phyloP scores from a whole-genome alignment of 2,329 filamentous ascomycete species.

The Bipolaris bicolor region DNA sequence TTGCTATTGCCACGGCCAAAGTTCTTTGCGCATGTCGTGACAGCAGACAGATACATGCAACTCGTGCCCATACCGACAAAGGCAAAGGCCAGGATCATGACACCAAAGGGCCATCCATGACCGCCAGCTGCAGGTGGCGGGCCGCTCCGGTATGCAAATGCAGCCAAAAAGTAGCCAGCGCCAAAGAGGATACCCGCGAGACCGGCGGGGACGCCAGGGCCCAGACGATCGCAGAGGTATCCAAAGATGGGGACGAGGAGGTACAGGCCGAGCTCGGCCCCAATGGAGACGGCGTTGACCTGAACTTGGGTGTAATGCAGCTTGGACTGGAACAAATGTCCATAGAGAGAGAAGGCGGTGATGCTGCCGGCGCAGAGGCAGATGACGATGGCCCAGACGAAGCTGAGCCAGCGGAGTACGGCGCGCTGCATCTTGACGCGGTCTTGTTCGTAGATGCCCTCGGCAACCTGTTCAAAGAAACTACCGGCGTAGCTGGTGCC shows the following conservation, averaged over 20 bases:
- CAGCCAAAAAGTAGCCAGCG: conserved; percentile 81
- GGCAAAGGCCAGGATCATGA: conserved; percentile 87
- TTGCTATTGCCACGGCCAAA: conserved; percentile 88
- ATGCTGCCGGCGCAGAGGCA: conserved; percentile 88
- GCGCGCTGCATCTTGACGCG: conserved; percentile 60
- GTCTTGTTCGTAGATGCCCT: conserved; percentile 65
- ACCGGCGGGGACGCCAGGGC: conserved; percentile 77
- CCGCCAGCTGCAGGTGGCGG: conserved; percentile 59
- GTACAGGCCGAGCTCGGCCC: conserved; percentile 87
- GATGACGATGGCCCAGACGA: conserved; percentile 65
- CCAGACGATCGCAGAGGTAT: conserved; percentile 88
- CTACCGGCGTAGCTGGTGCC: conserved; percentile 57
- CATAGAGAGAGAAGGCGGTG: conserved; percentile 92
- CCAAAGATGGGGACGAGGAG: conserved; percentile 89
- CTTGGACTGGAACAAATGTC: conserved; percentile 83
- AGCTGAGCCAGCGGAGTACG: conserved; percentile 61
- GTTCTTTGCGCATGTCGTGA: conserved; percentile 98
- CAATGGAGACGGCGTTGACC: conserved; percentile 88
- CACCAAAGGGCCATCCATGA: conserved; percentile 71
- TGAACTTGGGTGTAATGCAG: conserved; percentile 89
- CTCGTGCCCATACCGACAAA: conserved; percentile 83
- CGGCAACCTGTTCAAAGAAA: conserved; percentile 66
- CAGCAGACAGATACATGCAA: conserved; percentile 84
- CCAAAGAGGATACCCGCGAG: conserved; percentile 77
- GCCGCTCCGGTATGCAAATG: conserved; percentile 72